These are phyloP conservation scores for Lanmaoa pseudosensibilis DNA, from an alignment of 768 basidiomycete genomes.

Conservation along the genomic window DNA sequence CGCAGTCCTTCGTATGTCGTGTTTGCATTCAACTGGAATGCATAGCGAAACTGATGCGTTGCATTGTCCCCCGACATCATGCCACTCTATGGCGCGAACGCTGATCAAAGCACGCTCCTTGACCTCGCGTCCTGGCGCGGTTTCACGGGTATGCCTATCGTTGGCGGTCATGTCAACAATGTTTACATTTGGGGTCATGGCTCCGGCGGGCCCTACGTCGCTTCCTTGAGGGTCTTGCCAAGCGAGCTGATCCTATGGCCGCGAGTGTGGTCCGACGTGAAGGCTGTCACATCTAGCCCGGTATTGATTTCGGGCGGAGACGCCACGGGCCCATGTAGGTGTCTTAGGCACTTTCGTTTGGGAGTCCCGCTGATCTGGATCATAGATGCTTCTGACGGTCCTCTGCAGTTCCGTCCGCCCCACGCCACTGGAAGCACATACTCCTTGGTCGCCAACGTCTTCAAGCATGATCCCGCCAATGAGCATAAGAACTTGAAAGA, in stretches of 20 bases:
- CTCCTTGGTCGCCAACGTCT: conserved; percentile 10
- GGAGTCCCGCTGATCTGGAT: not conserved
- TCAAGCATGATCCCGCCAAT: not conserved
- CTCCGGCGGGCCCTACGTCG: conserved; percentile 1
- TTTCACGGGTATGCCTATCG: conserved; percentile 5
- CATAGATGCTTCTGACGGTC: conserved; percentile 1
- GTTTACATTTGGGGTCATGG: conserved; percentile 6
- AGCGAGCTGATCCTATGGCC: conserved; percentile 8
- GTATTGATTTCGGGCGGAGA: not conserved
- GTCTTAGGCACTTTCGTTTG: not conserved
- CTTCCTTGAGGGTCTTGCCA: conserved; percentile 3
- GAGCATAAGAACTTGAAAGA: not conserved
- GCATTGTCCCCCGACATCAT: conserved; percentile 5
- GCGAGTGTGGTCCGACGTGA: not conserved
- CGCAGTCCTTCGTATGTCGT: conserved; percentile 1
- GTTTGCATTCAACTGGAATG: not conserved
- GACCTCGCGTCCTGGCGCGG: not conserved
- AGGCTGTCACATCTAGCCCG: not conserved
- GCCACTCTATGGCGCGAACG: not conserved
- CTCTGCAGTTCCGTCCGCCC: conserved; percentile 8
- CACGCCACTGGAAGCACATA: conserved; percentile 1
- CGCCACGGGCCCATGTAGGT: not conserved
- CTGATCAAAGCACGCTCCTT: not conserved
- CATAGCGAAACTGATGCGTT: not conserved
- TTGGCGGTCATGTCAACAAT: conserved; percentile 2